Conservation (phyloP, 1,139 yeast genomes). For the Yamadazyma siamensis region DNA sequence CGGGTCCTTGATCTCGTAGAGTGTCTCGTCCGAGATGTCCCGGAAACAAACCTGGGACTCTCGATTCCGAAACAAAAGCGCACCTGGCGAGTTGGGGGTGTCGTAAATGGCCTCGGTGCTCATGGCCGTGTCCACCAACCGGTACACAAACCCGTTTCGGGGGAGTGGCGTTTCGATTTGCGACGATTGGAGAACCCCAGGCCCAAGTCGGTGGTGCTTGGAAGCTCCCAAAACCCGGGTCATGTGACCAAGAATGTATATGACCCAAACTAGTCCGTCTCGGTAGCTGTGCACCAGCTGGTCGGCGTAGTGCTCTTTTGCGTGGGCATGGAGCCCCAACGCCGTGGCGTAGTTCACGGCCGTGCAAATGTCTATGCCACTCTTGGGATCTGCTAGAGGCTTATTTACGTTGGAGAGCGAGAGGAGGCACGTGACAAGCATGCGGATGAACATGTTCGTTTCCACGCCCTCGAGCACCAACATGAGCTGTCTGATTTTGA, state of each 20-base stretch:
- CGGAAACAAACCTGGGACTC: neutral
- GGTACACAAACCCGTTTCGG: neutral
- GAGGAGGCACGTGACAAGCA: constrained; percentile 3
- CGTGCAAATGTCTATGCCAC: constrained; percentile 23
- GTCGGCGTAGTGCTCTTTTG: neutral
- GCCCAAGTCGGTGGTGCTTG: no score
- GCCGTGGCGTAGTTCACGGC: constrained; percentile 4
- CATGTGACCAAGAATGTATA: constrained; percentile 3
- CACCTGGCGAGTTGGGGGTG: neutral
- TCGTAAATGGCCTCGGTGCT: neutral
- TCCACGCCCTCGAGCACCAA: constrained; percentile 17
- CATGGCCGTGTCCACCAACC: neutral
- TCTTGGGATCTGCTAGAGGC: neutral
- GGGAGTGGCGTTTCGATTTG: neutral
- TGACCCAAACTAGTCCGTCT: constrained; percentile 5
- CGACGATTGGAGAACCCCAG: no score
- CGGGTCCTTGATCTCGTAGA: neutral
- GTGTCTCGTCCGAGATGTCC: neutral
- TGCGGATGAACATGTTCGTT: constrained; percentile 2
- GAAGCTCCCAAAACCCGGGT: no score
- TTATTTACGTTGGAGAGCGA: constrained; percentile 1
- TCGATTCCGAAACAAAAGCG: neutral
- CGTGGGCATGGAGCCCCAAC: constrained; percentile 4
- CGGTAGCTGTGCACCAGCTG: constrained; percentile 1
- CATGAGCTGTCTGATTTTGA: constrained; percentile 29